These are phyloP conservation scores for Pseudocercospora musae DNA, from an alignment of 2,329 filamentous ascomycete genomes.

Conservation along the genomic window DNA sequence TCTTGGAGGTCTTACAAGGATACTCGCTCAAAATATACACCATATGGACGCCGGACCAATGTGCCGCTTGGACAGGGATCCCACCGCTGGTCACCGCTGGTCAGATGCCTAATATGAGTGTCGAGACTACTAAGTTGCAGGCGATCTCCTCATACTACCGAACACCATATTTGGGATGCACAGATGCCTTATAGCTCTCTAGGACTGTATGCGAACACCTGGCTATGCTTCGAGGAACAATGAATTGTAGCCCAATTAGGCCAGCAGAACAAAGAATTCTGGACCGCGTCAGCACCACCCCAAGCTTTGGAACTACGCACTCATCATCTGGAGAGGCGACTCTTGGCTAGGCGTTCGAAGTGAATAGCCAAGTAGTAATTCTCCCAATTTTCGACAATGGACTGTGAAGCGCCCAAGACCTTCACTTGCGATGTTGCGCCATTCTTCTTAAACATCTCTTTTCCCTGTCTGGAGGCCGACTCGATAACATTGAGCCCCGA, in stretches of 20 bases:
- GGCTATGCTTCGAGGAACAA: neutral
- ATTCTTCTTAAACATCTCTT: neutral
- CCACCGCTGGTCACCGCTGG: neutral
- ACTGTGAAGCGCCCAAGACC: neutral
- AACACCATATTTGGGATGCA: neutral
- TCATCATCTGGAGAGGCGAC: neutral
- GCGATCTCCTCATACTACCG: neutral
- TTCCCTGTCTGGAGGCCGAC: neutral
- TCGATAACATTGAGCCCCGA: neutral
- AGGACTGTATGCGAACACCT: neutral
- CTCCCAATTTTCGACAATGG: neutral
- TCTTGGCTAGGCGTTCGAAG: neutral
- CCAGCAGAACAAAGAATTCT: neutral
- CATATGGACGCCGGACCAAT: too few species aligned
- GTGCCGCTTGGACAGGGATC: too few species aligned
- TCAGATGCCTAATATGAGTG: neutral
- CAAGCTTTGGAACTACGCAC: neutral
- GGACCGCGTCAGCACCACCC: too few species aligned
- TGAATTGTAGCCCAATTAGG: neutral
- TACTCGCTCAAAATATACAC: neutral
- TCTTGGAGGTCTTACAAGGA: neutral
- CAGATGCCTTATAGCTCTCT: neutral
- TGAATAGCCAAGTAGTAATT: neutral
- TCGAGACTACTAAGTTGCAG: neutral
- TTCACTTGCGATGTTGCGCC: neutral